Evolutionary conservation across 1,139 yeast genomes (phyloP).

Genomic region (Diutina siamensis): DNA sequence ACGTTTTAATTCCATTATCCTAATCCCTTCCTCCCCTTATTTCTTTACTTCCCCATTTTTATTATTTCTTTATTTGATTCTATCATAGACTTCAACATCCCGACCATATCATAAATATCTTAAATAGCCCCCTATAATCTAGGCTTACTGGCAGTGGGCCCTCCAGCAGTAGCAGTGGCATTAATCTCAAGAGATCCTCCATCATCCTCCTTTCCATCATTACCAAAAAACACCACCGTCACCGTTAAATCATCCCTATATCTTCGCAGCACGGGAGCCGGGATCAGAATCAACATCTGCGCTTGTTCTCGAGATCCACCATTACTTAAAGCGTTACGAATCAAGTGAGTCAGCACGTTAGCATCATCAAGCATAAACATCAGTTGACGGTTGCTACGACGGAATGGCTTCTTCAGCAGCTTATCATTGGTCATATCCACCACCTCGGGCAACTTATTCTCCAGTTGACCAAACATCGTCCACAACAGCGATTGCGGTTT

Average conservation of each 20-base stretch:
- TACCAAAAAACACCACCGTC: constrained; percentile 79
- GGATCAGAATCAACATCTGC: constrained; percentile 79
- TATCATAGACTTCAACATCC: no score
- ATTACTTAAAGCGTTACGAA: constrained; percentile 82
- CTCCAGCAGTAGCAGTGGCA: constrained; percentile 47
- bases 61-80: no score
- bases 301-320: constrained; percentile 86
- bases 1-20: no score
- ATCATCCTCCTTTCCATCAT: constrained; percentile 31
- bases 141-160: constrained; percentile 28
- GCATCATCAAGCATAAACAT: constrained; percentile 58
- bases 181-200: constrained; percentile 43
- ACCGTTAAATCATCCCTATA: constrained; percentile 95
- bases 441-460: constrained; percentile 51
- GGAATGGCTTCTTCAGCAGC: constrained; percentile 32
- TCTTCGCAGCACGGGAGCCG: constrained; percentile 84
- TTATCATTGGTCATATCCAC: constrained; percentile 48
- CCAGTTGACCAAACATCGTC: constrained; percentile 32
- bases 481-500: constrained; percentile 36
- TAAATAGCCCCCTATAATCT: no score
- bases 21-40: no score
- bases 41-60: no score
- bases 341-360: constrained; percentile 85
- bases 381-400: constrained; percentile 26
- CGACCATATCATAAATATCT: no score